A percentile compares a stretch with the other conserved stretches of the same genome.
Conservation (phyloP, 2,329 filamentous ascomycete species). For the Calonectria naviculata region DNA sequence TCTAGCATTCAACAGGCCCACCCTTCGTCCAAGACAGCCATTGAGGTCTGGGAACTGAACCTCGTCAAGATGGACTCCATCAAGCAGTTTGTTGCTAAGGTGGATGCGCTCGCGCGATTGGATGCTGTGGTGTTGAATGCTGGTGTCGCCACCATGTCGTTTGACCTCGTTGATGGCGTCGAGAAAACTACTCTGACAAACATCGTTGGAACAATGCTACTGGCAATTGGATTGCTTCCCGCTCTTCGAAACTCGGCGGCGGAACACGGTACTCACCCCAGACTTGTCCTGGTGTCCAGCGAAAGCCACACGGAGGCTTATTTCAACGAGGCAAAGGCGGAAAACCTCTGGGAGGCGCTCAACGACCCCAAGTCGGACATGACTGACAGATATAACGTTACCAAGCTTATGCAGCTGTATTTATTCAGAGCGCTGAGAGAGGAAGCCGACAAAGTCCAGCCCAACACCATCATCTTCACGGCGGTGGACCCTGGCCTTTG, state of each 20-base stretch:
- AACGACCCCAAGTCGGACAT: slow-evolving; percentile 1
- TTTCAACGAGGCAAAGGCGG: neutral
- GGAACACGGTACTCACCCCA: neutral
- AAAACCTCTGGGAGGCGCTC: neutral
- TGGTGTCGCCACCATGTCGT: neutral
- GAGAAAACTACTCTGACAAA: neutral
- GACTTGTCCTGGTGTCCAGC: neutral
- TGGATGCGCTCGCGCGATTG: neutral
- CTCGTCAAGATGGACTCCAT: neutral
- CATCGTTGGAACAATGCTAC: neutral
- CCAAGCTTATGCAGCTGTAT: neutral
- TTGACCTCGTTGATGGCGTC: neutral
- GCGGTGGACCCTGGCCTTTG: neutral
- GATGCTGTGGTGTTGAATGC: neutral
- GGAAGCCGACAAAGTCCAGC: neutral
- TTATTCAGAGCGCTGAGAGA: neutral
- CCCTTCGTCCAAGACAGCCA: neutral
- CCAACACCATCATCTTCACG: neutral
- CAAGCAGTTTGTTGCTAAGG: neutral
- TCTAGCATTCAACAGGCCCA: neutral
- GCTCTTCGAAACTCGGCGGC: neutral
- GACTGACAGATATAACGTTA: neutral
- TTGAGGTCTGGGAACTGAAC: neutral
- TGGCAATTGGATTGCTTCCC: neutral
- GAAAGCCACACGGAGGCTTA: neutral